These are phyloP conservation scores for Penium margaritaceum DNA, from an alignment of 139 green algal species.

Conservation along the genomic window DNA sequence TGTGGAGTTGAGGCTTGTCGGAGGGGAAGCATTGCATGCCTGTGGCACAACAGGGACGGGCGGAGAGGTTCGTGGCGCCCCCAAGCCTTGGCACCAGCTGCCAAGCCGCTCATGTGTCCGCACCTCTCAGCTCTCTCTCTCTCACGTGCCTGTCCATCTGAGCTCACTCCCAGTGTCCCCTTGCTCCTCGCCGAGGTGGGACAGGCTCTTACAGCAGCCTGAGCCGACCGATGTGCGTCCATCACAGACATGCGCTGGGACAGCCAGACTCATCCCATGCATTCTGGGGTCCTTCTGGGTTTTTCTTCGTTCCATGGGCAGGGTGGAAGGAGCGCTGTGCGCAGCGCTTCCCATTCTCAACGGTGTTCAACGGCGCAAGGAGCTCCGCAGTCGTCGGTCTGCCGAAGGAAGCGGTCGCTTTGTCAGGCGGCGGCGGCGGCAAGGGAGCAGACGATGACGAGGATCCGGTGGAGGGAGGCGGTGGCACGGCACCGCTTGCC, in stretches of 20 bases:
- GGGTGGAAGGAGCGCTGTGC: constrained; percentile 35
- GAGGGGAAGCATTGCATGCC: no score
- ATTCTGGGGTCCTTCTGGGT: background rate
- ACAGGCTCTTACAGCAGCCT: no score
- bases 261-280: background rate
- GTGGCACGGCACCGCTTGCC: no score
- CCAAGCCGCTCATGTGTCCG: no score
- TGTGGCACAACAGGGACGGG: no score
- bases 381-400: constrained; percentile 34
- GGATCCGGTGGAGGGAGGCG: background rate
- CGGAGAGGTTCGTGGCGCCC: no score
- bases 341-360: constrained; percentile 23
- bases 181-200: background rate
- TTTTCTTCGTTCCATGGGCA: no score
- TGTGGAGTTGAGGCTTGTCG: no score
- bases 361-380: constrained; percentile 18
- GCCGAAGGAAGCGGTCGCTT: background rate
- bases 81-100: no score
- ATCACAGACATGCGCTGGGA: background rate
- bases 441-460: background rate
- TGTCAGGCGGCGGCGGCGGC: no score
- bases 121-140: no score
- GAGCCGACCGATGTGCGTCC: no score
- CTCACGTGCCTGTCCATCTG: background rate
- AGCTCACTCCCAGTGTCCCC: background rate